Conservation (phyloP, 495 filamentous ascomycete genomes). For the Aspergillus taichungensis region DNA sequence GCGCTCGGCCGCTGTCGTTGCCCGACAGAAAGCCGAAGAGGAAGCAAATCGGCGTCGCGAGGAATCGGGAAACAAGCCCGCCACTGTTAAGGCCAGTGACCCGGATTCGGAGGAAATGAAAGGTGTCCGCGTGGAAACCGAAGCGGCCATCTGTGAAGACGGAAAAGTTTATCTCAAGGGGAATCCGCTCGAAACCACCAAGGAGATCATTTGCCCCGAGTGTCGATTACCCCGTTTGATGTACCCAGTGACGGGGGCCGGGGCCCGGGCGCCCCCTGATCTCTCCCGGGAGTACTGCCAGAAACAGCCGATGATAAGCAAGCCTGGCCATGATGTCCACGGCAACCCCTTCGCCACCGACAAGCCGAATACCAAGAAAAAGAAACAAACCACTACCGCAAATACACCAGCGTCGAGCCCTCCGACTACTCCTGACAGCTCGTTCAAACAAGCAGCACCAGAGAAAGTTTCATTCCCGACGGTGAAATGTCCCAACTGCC, state of each 20-base stretch:
- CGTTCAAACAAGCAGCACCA: slow-evolving; percentile 32
- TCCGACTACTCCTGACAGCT: slow-evolving; percentile 32
- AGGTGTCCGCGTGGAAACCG: slow-evolving; percentile 50
- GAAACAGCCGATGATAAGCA: slow-evolving; percentile 61
- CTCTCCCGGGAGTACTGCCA: slow-evolving; percentile 63
- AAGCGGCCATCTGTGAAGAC: slow-evolving; percentile 62
- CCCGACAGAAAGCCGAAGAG: slow-evolving; percentile 57
- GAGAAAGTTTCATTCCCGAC: slow-evolving; percentile 62
- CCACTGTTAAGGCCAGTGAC: slow-evolving; percentile 26
- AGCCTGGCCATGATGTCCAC: slow-evolving; percentile 72
- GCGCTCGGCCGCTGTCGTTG: slow-evolving; percentile 61
- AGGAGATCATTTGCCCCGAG: slow-evolving; percentile 58
- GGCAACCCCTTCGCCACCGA: slow-evolving; percentile 63
- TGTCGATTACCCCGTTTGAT: slow-evolving; percentile 57
- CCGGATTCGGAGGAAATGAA: slow-evolving; percentile 32
- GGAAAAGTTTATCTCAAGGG: slow-evolving; percentile 65
- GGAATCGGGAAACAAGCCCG: slow-evolving; percentile 21
- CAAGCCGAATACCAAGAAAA: slow-evolving; percentile 50
- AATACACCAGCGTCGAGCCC: slow-evolving; percentile 49
- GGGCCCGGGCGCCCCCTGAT: slow-evolving; percentile 49
- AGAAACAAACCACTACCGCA: slow-evolving; percentile 27
- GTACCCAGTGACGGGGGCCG: slow-evolving; percentile 53
- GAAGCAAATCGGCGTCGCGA: slow-evolving; percentile 31
- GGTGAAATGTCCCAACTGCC: slow-evolving; percentile 57
- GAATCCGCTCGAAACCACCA: slow-evolving; percentile 64